These are phyloP conservation scores for Aspergillus biplanus DNA, from an alignment of 495 filamentous ascomycete genomes.

Conservation along the genomic window DNA sequence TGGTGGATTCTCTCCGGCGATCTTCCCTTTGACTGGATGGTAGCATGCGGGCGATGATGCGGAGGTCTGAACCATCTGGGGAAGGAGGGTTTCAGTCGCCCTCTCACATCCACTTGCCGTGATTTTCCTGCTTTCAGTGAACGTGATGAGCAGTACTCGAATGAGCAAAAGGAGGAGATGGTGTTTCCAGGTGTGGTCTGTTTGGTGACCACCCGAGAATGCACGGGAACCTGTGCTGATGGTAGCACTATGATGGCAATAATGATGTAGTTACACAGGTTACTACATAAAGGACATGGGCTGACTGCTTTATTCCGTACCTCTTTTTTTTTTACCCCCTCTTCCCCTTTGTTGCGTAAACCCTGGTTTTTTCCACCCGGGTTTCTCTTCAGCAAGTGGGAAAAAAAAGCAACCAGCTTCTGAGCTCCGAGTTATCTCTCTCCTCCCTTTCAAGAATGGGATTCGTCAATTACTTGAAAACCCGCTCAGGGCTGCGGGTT, in stretches of 20 bases:
- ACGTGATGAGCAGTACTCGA: neutral
- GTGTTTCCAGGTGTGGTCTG: neutral
- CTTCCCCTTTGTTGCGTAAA: neutral
- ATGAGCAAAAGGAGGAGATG: constrained; percentile 12
- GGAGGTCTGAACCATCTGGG: constrained; percentile 9
- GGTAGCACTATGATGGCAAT: constrained; percentile 2
- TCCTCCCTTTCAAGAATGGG: constrained; percentile 28
- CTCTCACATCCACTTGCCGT: constrained; percentile 12
- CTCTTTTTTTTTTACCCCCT: neutral
- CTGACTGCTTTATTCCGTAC: constrained; percentile 2
- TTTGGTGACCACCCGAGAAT: constrained; percentile 1
- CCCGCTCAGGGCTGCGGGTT: constrained; percentile 37
- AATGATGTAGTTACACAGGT: constrained; percentile 13
- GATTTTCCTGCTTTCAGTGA: constrained; percentile 1
- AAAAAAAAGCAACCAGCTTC: neutral
- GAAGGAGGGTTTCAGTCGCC: constrained; percentile 9
- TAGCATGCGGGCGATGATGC: neutral
- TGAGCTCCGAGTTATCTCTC: neutral
- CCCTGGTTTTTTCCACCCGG: neutral
- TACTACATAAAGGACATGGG: constrained; percentile 14
- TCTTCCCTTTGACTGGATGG: constrained; percentile 16
- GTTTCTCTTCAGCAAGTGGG: neutral
- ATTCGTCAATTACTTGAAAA: constrained; percentile 34
- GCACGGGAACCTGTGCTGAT: neutral
- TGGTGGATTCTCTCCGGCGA: constrained; percentile 20